Conservation (phyloP, 805 yeast species). For the Candida quercuum region DNA sequence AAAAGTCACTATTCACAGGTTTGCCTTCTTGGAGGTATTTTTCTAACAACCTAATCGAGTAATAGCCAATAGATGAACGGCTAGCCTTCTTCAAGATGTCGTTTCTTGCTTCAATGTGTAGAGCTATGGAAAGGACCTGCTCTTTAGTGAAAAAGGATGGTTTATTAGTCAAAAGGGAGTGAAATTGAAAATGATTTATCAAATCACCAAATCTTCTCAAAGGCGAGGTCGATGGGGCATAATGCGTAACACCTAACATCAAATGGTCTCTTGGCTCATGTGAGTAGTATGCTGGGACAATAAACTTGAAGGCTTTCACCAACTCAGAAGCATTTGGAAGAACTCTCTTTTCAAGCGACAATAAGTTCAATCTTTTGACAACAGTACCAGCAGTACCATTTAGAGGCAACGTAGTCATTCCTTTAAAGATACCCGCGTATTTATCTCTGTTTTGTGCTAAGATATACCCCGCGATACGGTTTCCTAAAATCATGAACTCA, state of each 20-base stretch:
- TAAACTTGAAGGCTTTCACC: constrained; percentile 36
- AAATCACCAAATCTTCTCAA: constrained; percentile 78
- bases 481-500: constrained; percentile 80
- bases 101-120: constrained; percentile 41
- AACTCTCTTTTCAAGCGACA: constrained; percentile 12
- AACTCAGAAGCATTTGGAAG: constrained; percentile 34
- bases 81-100: constrained; percentile 29
- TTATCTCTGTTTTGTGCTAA: constrained; percentile 34
- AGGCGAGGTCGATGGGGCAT: constrained; percentile 85
- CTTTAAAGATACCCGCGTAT: constrained; percentile 47
- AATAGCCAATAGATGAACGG: constrained; percentile 28
- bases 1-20: constrained; percentile 24
- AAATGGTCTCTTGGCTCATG: constrained; percentile 45
- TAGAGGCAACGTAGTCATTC: constrained; percentile 19
- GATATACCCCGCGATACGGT: constrained; percentile 49
- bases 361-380: constrained; percentile 19
- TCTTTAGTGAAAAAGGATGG: constrained; percentile 26
- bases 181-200: constrained; percentile 74
- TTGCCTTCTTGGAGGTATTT: constrained; percentile 10
- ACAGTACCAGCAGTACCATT: constrained; percentile 22
- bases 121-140: constrained; percentile 31
- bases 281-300: constrained; percentile 49
- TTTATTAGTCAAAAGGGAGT: constrained; percentile 31
- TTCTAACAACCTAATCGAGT: constrained; percentile 29
- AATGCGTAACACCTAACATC: constrained; percentile 56